phyloP scores from a whole-genome alignment of 2,329 filamentous ascomycete species.

The Rhytidhysteron rufulum region DNA sequence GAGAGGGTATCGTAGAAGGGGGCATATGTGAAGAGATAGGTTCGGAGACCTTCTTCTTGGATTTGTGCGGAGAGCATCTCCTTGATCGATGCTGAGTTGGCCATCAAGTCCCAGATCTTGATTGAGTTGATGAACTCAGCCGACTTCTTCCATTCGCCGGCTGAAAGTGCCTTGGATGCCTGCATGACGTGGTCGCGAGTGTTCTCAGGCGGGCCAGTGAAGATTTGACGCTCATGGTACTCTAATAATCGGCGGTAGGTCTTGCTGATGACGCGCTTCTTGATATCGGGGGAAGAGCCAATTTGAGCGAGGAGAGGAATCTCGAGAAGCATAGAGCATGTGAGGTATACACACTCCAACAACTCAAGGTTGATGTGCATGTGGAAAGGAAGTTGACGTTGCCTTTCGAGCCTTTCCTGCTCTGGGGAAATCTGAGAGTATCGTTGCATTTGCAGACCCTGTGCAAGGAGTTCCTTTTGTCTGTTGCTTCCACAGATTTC shows the following conservation, averaged over 20 bases:
- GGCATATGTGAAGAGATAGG: constrained; percentile 98
- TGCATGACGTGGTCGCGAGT: constrained; percentile 99
- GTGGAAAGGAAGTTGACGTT: constrained; percentile 97
- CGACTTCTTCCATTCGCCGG: constrained; percentile 98
- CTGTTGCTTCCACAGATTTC: constrained; percentile 97
- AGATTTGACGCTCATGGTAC: constrained; percentile 99
- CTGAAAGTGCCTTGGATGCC: constrained; percentile 92
- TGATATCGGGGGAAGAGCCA: constrained; percentile 92
- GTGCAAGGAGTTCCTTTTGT: constrained; percentile 95
- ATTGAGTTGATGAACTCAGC: constrained; percentile 92
- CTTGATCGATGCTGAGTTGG: constrained; percentile 90
- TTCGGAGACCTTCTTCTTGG: constrained; percentile 95
- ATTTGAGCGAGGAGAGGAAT: constrained; percentile 96
- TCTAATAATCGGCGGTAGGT: constrained; percentile 98
- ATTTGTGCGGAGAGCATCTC: constrained; percentile 96
- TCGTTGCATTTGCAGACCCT: constrained; percentile 97
- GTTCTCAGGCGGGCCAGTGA: constrained; percentile 97
- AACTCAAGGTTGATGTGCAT: constrained; percentile 99
- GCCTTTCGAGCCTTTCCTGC: constrained; percentile 94
- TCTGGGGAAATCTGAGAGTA: constrained; percentile 95
- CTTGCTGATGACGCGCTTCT: constrained; percentile 98
- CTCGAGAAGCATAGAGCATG: constrained; percentile 98
- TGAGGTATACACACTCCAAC: constrained; percentile 96
- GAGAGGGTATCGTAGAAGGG: constrained; percentile 98
- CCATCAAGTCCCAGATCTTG: constrained; percentile 99